These are phyloP conservation scores for Hypericum perforatum DNA, from an alignment of 345 rosid species.

Conservation along the genomic window DNA sequence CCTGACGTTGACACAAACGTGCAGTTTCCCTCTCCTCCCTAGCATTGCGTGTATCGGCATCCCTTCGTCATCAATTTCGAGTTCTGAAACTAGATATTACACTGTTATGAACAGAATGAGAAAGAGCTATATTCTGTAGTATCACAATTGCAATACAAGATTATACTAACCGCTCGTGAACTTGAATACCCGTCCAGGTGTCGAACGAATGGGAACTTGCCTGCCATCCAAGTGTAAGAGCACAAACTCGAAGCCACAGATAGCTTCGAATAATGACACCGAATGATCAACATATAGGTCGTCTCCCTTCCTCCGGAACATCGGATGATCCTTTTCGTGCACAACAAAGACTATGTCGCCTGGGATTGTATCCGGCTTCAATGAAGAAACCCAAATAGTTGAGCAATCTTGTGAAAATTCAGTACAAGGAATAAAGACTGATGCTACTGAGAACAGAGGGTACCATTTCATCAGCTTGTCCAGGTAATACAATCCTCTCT, in stretches of 20 bases:
- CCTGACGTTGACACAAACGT: slow-evolving; percentile 54
- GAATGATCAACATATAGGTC: not conserved
- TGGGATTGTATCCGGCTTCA: slow-evolving; percentile 3
- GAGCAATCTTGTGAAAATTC: not conserved
- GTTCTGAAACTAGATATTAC: slow-evolving; percentile 15
- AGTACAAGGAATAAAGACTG: not conserved
- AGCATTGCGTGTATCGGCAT: slow-evolving; percentile 66
- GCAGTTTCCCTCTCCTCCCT: slow-evolving; percentile 68
- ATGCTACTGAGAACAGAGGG: not conserved
- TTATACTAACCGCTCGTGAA: not conserved
- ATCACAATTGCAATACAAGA: not conserved
- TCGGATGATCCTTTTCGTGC: slow-evolving; percentile 3
- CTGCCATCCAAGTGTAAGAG: slow-evolving; percentile 3
- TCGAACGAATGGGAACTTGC: not conserved
- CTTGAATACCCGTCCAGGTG: not conserved
- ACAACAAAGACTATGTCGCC: slow-evolving; percentile 6
- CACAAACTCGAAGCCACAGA: slow-evolving; percentile 3
- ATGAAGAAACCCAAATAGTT: not conserved
- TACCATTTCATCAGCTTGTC: slow-evolving; percentile 65
- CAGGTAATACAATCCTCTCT: slow-evolving; percentile 37
- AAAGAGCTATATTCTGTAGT: not conserved
- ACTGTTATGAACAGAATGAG: slow-evolving; percentile 30
- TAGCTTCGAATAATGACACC: not conserved
- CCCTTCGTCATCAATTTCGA: slow-evolving; percentile 62
- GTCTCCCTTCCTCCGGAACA: not conserved